phyloP scores from a whole-genome alignment of 257 asterid species.

The Thymus quinquecostatus region DNA sequence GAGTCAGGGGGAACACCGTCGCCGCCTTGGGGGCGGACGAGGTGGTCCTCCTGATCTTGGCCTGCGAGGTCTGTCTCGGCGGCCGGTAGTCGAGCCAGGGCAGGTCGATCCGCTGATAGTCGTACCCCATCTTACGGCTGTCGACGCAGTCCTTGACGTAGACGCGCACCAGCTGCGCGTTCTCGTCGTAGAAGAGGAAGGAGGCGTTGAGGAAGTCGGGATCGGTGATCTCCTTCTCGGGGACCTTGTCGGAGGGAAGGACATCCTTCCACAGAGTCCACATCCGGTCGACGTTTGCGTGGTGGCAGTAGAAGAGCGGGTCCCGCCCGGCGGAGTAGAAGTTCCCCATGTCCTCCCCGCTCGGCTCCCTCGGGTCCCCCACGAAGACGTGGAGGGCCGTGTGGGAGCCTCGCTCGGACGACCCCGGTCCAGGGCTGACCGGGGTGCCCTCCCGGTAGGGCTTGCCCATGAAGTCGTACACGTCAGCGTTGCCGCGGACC shows the following conservation, averaged over 20 bases:
- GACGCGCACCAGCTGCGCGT: slow-evolving; percentile 49
- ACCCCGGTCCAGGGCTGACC: slow-evolving; percentile 39
- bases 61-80: slow-evolving; percentile 25
- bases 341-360: slow-evolving; percentile 44
- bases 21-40: slow-evolving; percentile 28
- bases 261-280: slow-evolving; percentile 54
- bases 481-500: neutral
- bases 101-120: slow-evolving; percentile 40
- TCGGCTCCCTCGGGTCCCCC: slow-evolving; percentile 43
- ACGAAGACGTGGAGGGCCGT: slow-evolving; percentile 33
- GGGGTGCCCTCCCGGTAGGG: slow-evolving; percentile 40
- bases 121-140: slow-evolving; percentile 43
- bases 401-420: slow-evolving; percentile 48
- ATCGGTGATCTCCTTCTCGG: slow-evolving; percentile 36
- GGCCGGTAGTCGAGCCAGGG: slow-evolving; percentile 58
- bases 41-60: slow-evolving; percentile 9
- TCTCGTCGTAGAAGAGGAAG: slow-evolving; percentile 61
- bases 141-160: slow-evolving; percentile 43
- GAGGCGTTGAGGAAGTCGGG: slow-evolving; percentile 56
- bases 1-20: slow-evolving; percentile 32
- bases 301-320: slow-evolving; percentile 55
- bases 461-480: slow-evolving; percentile 13
- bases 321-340: slow-evolving; percentile 62
- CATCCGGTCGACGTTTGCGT: slow-evolving; percentile 56
- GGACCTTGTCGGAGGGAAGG: slow-evolving; percentile 29